Evolutionary conservation across 2,329 filamentous ascomycete species (phyloP), one percentile per base, ranked within the genome.

Genomic region (Cyphellophora attinorum): DNA sequence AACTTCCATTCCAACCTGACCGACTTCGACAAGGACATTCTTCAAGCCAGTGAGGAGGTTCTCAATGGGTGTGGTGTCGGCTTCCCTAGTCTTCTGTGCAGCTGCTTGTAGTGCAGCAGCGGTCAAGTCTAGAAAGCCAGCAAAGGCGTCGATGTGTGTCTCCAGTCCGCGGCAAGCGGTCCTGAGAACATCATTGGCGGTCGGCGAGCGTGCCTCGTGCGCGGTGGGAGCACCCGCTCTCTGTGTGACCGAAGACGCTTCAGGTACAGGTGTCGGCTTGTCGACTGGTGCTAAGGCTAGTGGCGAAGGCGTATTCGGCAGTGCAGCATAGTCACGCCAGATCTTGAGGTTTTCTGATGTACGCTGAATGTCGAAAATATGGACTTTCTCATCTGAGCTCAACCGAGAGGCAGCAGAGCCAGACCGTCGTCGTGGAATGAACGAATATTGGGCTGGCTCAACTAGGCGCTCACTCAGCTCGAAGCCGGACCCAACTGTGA

Each of bases 401-500:
- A 23, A 34, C 33, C 14, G 37, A 16, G 8, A 45, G 5, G 29
- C 16, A 3, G 29, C 19, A 12, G 23, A 21, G n/a, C 34, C 17
- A 16, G 18, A 28, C 10, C 29, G 14, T 11, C 19, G 17, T 5
- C 15, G 12, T 19, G 17, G 10, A 18, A 14, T 31, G 11, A 39
- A 31, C n/a, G n/a, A n/a, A n/a, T n/a, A n/a, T n/a, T n/a, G n/a
- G n/a, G n/a, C n/a, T 18, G 61, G 57, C 35, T 67, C 64, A 17
- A 62, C 59, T 6, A 68, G 55, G 29, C 62, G 60, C 39, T 68
- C 60, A 19, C 53, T 51, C 30, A 68, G 59, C 42, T 68, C 64
- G 15, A 64, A 48, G 29, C 62, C 59, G 14, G 63, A 66, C 25
- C 64, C 64, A 39, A 68, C 64, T 5, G 59, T 66, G 36, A 68